A percentile compares a stretch with the other conserved stretches of the same genome.
These are phyloP conservation scores for Termitomyces sp. DNA, from an alignment of 768 basidiomycete species.

Conservation along the genomic window DNA sequence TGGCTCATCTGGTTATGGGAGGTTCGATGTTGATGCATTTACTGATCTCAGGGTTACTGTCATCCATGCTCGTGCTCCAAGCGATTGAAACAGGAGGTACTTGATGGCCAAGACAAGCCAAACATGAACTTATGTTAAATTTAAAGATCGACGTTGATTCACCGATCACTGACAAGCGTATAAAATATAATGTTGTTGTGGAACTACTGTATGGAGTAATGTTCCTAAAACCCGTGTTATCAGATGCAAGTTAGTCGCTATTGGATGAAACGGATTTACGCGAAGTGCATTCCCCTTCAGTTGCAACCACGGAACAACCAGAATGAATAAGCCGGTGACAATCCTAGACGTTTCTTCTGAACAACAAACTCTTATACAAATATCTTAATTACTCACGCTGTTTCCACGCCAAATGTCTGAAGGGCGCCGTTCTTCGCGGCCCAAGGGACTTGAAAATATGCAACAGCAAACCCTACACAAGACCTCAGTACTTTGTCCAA, in stretches of 20 bases:
- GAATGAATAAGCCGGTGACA: slow-evolving; percentile 46
- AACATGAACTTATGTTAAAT: too few relatives aligned
- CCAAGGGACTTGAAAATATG: slow-evolving; percentile 69
- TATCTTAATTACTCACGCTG: slow-evolving; percentile 40
- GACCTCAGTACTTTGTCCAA: neutral
- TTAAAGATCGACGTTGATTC: too few relatives aligned
- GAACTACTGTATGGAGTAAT: slow-evolving; percentile 12
- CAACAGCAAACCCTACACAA: slow-evolving; percentile 51
- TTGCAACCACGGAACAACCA: slow-evolving; percentile 51
- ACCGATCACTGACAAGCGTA: neutral
- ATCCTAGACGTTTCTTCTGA: slow-evolving; percentile 29
- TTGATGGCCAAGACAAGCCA: neutral
- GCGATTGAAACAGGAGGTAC: neutral
- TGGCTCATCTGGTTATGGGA: slow-evolving; percentile 47
- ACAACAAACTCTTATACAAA: neutral
- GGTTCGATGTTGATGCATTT: slow-evolving; percentile 49
- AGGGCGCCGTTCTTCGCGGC: slow-evolving; percentile 56
- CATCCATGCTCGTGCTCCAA: slow-evolving; percentile 31
- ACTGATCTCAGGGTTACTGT: slow-evolving; percentile 43
- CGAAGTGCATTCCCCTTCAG: slow-evolving; percentile 43
- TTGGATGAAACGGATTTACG: slow-evolving; percentile 24
- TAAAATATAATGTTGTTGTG: neutral
- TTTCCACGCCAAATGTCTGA: slow-evolving; percentile 60
- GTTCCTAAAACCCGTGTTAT: slow-evolving; percentile 3
- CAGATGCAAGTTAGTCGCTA: neutral